A percentile compares a stretch with the other conserved stretches of the same genome.
Evolutionary conservation across 306 rosid genomes (phyloP).

Genomic region (Corylus heterophylla): DNA sequence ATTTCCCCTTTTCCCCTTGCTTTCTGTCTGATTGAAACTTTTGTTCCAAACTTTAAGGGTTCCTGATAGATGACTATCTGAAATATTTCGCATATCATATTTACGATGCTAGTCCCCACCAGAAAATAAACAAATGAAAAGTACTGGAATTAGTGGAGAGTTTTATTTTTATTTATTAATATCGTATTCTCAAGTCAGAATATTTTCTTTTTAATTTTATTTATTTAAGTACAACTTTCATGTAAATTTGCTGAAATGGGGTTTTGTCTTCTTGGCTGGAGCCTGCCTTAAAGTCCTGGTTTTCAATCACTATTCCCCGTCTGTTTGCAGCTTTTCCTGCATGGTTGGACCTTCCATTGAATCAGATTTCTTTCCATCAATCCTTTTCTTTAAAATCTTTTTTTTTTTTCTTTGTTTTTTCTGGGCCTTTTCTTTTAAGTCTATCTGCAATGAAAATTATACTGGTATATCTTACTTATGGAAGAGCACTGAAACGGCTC

Average conservation of each 20-base stretch:
- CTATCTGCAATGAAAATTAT: neutral
- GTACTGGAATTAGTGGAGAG: neutral
- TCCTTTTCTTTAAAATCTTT: constrained; percentile 2
- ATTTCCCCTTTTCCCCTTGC: neutral
- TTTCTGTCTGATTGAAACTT: neutral
- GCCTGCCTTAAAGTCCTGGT: neutral
- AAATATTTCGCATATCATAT: neutral
- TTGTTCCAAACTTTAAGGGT: too few relatives aligned
- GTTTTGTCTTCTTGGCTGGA: neutral
- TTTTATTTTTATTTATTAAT: neutral
- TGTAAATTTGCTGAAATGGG: neutral
- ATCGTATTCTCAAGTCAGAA: neutral
- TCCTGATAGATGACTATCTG: neutral
- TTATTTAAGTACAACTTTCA: neutral
- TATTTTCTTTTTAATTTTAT: neutral
- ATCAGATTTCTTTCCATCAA: neutral
- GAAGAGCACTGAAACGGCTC: too few relatives aligned
- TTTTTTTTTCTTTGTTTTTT: neutral
- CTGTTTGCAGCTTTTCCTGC: neutral
- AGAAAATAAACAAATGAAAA: neutral
- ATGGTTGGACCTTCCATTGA: neutral
- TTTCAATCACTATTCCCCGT: neutral
- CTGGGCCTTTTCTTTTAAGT: neutral
- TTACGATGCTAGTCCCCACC: neutral
- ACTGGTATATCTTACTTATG: too few relatives aligned